A percentile compares a stretch with the other conserved stretches of the same genome.
phyloP scores from a whole-genome alignment of 176 grass and related monocot genomes.

The Pharus latifolius region DNA sequence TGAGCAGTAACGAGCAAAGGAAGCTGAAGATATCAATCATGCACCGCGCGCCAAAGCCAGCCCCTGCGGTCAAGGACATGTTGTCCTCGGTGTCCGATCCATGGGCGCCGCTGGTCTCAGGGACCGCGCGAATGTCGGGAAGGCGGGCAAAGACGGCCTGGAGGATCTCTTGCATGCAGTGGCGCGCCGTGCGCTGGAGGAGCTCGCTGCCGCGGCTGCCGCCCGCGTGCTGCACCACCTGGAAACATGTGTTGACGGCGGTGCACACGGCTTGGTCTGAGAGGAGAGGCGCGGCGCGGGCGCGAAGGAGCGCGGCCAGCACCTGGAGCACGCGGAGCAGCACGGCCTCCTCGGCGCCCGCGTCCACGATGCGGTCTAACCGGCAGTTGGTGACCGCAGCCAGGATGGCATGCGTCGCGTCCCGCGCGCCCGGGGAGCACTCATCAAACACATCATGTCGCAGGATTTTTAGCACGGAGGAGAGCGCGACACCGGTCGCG shows the following conservation, averaged over 20 bases:
- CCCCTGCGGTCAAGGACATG: background rate
- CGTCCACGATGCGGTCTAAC: slow-evolving; percentile 56
- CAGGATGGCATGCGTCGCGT: slow-evolving; percentile 62
- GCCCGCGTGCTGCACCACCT: slow-evolving; percentile 75
- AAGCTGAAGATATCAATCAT: slow-evolving; percentile 86
- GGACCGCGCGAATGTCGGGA: slow-evolving; percentile 33
- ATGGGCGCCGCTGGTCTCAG: background rate
- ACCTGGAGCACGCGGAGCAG: slow-evolving; percentile 82
- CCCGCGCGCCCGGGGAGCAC: slow-evolving; percentile 66
- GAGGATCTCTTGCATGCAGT: slow-evolving; percentile 81
- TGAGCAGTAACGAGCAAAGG: slow-evolving; percentile 74
- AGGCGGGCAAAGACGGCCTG: slow-evolving; percentile 62
- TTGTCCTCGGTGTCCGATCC: slow-evolving; percentile 4
- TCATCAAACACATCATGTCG: slow-evolving; percentile 81
- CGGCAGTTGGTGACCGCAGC: slow-evolving; percentile 52
- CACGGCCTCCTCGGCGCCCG: slow-evolving; percentile 66
- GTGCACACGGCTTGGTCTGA: slow-evolving; percentile 64
- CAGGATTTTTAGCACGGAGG: slow-evolving; percentile 76
- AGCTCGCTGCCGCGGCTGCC: slow-evolving; percentile 49
- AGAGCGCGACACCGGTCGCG: slow-evolving; percentile 71
- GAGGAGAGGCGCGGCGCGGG: slow-evolving; percentile 56
- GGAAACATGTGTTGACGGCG: slow-evolving; percentile 84
- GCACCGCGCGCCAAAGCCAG: slow-evolving; percentile 68
- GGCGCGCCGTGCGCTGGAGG: slow-evolving; percentile 62
- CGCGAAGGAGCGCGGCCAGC: slow-evolving; percentile 37